Evolutionary conservation across 2,329 filamentous ascomycete genomes (phyloP).

Genomic region (Nemania serpens): DNA sequence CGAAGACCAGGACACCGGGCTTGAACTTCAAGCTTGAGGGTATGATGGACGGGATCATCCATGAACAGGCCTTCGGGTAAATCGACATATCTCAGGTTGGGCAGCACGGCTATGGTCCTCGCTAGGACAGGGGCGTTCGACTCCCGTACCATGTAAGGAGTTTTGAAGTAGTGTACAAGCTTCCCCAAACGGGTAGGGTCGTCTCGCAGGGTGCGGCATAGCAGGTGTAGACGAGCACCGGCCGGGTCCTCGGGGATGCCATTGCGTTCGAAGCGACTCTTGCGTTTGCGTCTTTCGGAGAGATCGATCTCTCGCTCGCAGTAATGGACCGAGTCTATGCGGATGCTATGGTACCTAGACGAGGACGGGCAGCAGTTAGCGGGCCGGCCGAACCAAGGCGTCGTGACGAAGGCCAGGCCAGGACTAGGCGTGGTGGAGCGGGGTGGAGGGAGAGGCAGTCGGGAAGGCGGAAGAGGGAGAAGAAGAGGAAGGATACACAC

Average conservation of each 20-base stretch:
- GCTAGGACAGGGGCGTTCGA: slow-evolving; percentile 83
- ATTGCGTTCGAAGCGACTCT: slow-evolving; percentile 74
- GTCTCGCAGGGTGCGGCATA: slow-evolving; percentile 82
- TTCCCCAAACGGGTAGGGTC: slow-evolving; percentile 70
- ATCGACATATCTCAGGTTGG: slow-evolving; percentile 87
- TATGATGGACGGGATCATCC: slow-evolving; percentile 75
- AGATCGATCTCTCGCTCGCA: slow-evolving; percentile 85
- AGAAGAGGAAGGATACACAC: slow-evolving; percentile 55
- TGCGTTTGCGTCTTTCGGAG: slow-evolving; percentile 76
- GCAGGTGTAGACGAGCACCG: slow-evolving; percentile 73
- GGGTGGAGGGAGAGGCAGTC: not conserved
- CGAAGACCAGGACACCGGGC: slow-evolving; percentile 80
- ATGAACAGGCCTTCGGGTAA: slow-evolving; percentile 85
- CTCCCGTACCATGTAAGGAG: slow-evolving; percentile 93
- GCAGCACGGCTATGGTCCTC: slow-evolving; percentile 80
- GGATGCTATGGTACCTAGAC: slow-evolving; percentile 80
- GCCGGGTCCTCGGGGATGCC: slow-evolving; percentile 81
- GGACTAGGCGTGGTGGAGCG: not conserved
- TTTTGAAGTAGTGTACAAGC: slow-evolving; percentile 79
- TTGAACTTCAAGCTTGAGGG: slow-evolving; percentile 82
- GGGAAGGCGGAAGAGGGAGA: no score
- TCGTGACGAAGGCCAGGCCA: not conserved
- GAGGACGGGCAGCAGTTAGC: slow-evolving; percentile 16
- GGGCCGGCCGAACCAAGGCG: slow-evolving; percentile 3
- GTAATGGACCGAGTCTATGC: slow-evolving; percentile 93